These are phyloP conservation scores for Globisporangium uncinulatum DNA, from an alignment of 352 stramenopile species.

Conservation along the genomic window DNA sequence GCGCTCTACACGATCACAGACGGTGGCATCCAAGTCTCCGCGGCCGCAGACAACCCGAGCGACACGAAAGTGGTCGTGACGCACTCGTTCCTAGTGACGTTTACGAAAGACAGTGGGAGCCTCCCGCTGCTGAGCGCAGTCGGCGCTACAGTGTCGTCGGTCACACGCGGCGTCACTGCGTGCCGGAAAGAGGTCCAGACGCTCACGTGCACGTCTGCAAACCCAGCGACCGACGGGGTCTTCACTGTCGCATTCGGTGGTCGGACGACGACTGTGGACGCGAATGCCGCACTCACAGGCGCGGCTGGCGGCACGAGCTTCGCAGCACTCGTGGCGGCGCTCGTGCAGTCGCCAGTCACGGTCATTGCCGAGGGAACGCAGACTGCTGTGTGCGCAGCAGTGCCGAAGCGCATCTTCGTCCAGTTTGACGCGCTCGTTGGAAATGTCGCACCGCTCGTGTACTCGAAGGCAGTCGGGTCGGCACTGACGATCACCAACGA, in stretches of 20 bases:
- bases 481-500: conserved; percentile 35
- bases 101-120: conserved; percentile 43
- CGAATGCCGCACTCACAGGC: conserved; percentile 36
- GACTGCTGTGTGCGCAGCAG: conserved; percentile 41
- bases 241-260: conserved; percentile 62
- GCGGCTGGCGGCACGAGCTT: conserved; percentile 21
- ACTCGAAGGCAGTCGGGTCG: conserved; percentile 20
- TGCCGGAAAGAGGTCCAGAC: conserved; percentile 74
- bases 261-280: conserved; percentile 27
- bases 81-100: conserved; percentile 64
- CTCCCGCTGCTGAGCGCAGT: conserved; percentile 31
- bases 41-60: conserved; percentile 23
- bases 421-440: conserved; percentile 60
- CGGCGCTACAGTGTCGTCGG: conserved; percentile 26
- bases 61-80: conserved; percentile 25
- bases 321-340: conserved; percentile 15
- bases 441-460: conserved; percentile 49
- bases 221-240: conserved; percentile 21
- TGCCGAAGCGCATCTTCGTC: conserved; percentile 62
- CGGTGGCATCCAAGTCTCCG: conserved; percentile 65
- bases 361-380: conserved; percentile 35
- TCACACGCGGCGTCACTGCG: conserved; percentile 34
- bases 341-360: conserved; percentile 33
- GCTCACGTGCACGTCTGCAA: conserved; percentile 54
- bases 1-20: conserved; percentile 75